Evolutionary conservation across 2,329 filamentous ascomycete species (phyloP), one percentile per base, ranked within the genome.

Genomic region (Cercospora zeina): DNA sequence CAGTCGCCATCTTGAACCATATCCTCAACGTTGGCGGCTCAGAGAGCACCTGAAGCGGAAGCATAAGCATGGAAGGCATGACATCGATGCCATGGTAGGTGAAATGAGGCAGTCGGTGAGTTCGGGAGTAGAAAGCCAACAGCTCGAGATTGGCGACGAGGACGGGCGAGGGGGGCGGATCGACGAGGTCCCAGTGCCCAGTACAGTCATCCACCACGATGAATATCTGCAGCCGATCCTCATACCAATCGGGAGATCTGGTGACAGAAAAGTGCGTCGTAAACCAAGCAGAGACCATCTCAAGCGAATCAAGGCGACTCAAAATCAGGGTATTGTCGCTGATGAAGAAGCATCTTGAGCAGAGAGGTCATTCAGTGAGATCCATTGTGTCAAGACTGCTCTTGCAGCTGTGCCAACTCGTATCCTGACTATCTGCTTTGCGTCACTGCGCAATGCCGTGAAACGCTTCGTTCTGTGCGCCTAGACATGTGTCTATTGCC

Each of bases 1-100:
- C 58, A 24, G 51, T 13, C 69, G 72, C 3, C 67, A 72, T 49
- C 39, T 64, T 7, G 54, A 68, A n/a, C 64, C 67, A 4, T 72
- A 69, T 50, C 59, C 67, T 3, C 63, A 69, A 13, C 61, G 60
- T 3, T 75, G 66, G 63, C 68, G 72, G 11, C 70, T 74, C 54
- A 68, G 71, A 21, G 72, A 75, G 62, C 74, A 76, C 65, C 64
- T 76, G 36, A 68, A 68, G 49, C 66, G 69, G 5, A 62, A 62
- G 53, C 73, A 75, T 65, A 68, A 69, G 45, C 64, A 72, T 27
- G 61, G 42, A 3, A 45, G 53, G 7, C 58, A 65, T 14, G 34
- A 66, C 3, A 16, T 56, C 8, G n/a, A 51, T 16, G 27, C 50
- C 27, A 37, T 62, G 49, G 50, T 60, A 37, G 51, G 58, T 49